A percentile compares a stretch with the other conserved stretches of the same genome.
These are phyloP conservation scores for Ordospora colligata DNA, from an alignment of 371 early-diverging fungal genomes.

Conservation along the genomic window DNA sequence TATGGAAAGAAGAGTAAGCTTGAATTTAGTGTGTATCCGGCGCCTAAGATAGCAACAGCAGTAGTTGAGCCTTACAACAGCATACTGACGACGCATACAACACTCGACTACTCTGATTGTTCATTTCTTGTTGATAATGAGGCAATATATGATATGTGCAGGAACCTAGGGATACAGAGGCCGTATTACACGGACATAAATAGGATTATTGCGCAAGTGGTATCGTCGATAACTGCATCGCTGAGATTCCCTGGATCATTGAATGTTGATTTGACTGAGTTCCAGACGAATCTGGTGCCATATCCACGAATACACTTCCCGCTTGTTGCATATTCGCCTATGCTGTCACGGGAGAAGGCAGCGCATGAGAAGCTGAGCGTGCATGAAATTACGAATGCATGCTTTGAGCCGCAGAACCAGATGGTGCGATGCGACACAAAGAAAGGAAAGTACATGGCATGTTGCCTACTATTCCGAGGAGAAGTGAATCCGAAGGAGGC, in stretches of 20 bases:
- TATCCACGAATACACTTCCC: conserved; percentile 88
- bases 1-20: conserved; percentile 96
- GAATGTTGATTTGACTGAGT: conserved; percentile 87
- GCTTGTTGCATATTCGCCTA: conserved; percentile 80
- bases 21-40: conserved; percentile 95
- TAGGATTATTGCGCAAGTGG: conserved; percentile 94
- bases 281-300: conserved; percentile 90
- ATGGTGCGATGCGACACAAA: conserved; percentile 88
- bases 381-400: conserved; percentile 76
- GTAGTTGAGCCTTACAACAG: conserved; percentile 88
- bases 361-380: conserved; percentile 79
- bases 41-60: conserved; percentile 88
- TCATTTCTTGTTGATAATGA: conserved; percentile 98
- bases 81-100: conserved; percentile 84
- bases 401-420: conserved; percentile 84
- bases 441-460: conserved; percentile 88
- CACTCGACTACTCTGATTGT: conserved; percentile 91
- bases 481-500: conserved; percentile 73
- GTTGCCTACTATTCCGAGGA: conserved; percentile 83
- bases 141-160: conserved; percentile 85
- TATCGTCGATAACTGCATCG: conserved; percentile 90
- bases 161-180: conserved; percentile 87
- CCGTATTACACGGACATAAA: conserved; percentile 94
- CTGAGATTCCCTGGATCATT: conserved; percentile 89
- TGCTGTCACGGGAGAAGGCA: conserved; percentile 76